A percentile compares a stretch with the other conserved stretches of the same genome.
These are phyloP conservation scores for Acer campestre DNA, from an alignment of 345 rosid genomes.

Conservation along the genomic window DNA sequence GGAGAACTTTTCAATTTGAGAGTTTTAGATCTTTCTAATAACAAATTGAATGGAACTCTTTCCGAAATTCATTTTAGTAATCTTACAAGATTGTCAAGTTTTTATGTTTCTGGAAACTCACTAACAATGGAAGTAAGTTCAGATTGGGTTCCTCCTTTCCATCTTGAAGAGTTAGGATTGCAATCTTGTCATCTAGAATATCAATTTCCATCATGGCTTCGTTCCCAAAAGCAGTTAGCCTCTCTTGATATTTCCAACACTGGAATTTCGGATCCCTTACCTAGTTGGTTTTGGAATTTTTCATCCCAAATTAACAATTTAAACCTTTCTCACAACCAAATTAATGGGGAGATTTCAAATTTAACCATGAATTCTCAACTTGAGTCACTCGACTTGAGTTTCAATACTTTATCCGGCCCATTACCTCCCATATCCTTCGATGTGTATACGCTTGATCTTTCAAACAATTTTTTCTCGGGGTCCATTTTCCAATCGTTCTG, in stretches of 20 bases:
- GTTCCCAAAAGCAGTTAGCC: not conserved
- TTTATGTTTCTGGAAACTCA: no score
- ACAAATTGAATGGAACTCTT: no score
- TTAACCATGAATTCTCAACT: not conserved
- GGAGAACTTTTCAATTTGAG: no score
- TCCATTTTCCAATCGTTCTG: slow-evolving; percentile 22
- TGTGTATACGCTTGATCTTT: slow-evolving; percentile 18
- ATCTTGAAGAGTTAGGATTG: no score
- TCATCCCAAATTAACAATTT: not conserved
- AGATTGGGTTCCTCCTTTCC: no score
- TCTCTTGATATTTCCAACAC: slow-evolving; percentile 26
- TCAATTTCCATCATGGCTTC: no score
- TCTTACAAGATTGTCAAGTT: no score
- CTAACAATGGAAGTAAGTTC: no score
- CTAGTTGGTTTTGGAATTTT: slow-evolving; percentile 27
- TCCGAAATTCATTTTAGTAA: no score
- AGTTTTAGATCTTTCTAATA: no score
- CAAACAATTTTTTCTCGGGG: slow-evolving; percentile 29
- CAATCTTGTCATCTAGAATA: no score
- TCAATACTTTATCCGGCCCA: slow-evolving; percentile 20
- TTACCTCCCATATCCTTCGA: slow-evolving; percentile 15
- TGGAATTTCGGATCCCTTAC: slow-evolving; percentile 24
- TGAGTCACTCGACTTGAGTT: slow-evolving; percentile 16
- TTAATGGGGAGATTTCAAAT: slow-evolving; percentile 8
- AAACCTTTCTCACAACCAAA: slow-evolving; percentile 27